Evolutionary conservation across 164 flowering plant species (phyloP).

Genomic region (Hamamelis virginiana): DNA sequence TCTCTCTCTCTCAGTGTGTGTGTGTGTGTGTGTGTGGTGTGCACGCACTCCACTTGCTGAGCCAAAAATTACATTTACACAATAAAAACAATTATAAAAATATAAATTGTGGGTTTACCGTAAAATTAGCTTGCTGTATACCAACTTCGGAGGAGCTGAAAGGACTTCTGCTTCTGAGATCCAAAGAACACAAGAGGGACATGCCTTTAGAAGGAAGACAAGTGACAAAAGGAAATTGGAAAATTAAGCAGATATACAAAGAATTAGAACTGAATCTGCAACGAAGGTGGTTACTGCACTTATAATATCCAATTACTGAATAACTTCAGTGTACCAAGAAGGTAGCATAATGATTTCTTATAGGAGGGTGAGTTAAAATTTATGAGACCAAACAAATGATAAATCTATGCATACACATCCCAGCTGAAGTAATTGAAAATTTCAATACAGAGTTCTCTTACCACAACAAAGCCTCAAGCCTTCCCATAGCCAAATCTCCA

Average conservation of each 20-base stretch:
- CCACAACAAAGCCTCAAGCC: too few species aligned
- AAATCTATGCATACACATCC: too few species aligned
- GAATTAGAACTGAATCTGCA: background rate
- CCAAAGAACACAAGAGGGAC: slow-evolving; percentile 10
- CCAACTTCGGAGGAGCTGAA: slow-evolving; percentile 94
- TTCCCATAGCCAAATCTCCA: too few species aligned
- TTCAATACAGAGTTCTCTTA: too few species aligned
- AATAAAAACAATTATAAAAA: background rate
- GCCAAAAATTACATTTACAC: background rate
- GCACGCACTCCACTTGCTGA: too few species aligned
- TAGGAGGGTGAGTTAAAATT: too few species aligned
- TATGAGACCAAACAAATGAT: too few species aligned
- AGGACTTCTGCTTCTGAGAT: slow-evolving; percentile 85
- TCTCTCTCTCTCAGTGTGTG: too few species aligned
- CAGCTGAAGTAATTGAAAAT: too few species aligned
- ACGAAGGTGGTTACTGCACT: background rate
- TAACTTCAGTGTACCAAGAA: background rate
- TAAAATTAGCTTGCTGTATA: slow-evolving; percentile 74
- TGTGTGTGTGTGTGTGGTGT: too few species aligned
- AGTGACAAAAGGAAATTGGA: background rate
- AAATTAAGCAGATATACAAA: slow-evolving; percentile 1
- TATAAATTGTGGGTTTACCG: slow-evolving; percentile 36
- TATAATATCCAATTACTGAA: background rate
- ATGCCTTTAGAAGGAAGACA: background rate
- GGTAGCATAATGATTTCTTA: too few species aligned